Percentiles rank a stretch among this genome's conserved stretches.
phyloP scores from a whole-genome alignment of 163 green algal genomes.

The Scenedesmus sp. region DNA sequence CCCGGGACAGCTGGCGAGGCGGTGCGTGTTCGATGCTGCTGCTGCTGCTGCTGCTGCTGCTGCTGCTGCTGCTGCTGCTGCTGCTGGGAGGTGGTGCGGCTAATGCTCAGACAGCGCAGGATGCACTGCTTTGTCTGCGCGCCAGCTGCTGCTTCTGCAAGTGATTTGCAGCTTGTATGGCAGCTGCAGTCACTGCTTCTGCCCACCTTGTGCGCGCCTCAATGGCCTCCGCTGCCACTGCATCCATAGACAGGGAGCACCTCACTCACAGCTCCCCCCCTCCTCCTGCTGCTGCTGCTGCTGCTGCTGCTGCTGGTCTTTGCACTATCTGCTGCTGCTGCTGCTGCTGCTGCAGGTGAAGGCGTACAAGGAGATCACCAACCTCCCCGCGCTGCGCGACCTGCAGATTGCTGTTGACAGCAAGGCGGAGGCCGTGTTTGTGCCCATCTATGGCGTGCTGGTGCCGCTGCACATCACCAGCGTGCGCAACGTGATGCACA shows the following conservation, averaged over 20 bases:
- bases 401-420: conserved; percentile 80
- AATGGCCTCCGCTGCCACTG: too few species aligned
- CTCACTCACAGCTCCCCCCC: not conserved
- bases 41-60: not conserved
- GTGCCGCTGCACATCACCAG: conserved; percentile 99
- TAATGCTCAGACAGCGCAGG: too few species aligned
- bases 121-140: too few species aligned
- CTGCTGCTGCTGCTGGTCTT: not conserved
- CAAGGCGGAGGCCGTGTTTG: conserved; percentile 87
- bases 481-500: conserved; percentile 89
- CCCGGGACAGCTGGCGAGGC: too few species aligned
- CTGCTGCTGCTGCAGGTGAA: conserved; percentile 65
- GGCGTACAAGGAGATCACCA: conserved; percentile 80
- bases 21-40: too few species aligned
- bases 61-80: too few species aligned
- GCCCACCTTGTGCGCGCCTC: too few species aligned
- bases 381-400: conserved; percentile 72
- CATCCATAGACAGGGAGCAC: too few species aligned
- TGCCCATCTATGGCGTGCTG: conserved; percentile 97
- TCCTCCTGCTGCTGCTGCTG: not conserved
- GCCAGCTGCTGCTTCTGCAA: too few species aligned
- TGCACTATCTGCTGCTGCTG: not conserved
- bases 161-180: too few species aligned
- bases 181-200: too few species aligned
- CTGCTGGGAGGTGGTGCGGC: too few species aligned